Percentiles rank a stretch among this genome's conserved stretches.
phyloP scores from a whole-genome alignment of 805 yeast species.

The Candida cerambycidarum region DNA sequence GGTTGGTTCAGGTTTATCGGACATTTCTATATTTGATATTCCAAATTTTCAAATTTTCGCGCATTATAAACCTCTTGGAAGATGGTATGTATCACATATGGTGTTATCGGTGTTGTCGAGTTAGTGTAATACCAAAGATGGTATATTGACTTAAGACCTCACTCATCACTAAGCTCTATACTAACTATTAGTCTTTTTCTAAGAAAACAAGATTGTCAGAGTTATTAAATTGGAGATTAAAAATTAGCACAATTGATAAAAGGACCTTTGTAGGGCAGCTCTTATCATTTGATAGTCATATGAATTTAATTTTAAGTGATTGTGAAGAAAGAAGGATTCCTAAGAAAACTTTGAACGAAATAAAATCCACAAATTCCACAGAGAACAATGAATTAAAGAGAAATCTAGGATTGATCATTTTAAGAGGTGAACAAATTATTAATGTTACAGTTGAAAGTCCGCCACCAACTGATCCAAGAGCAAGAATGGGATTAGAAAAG shows the following conservation, averaged over 20 bases:
- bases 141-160: neutral
- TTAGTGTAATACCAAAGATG: no score
- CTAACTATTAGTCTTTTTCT: slow-evolving; percentile 19
- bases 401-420: slow-evolving; percentile 72
- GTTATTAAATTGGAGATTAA: slow-evolving; percentile 69
- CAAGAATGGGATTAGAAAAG: slow-evolving; percentile 22
- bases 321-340: slow-evolving; percentile 81
- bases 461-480: slow-evolving; percentile 47
- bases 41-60: neutral
- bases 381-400: slow-evolving; percentile 51
- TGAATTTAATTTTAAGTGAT: slow-evolving; percentile 82
- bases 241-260: slow-evolving; percentile 74
- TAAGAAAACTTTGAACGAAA: slow-evolving; percentile 49
- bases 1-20: slow-evolving; percentile 5
- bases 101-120: no score
- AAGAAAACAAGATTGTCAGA: slow-evolving; percentile 55
- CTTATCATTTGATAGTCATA: slow-evolving; percentile 83
- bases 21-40: no score
- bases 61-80: neutral
- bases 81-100: slow-evolving; percentile 7
- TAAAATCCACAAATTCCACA: slow-evolving; percentile 24
- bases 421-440: slow-evolving; percentile 86
- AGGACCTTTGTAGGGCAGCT: slow-evolving; percentile 77
- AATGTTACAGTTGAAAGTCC: slow-evolving; percentile 65
- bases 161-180: no score